phyloP scores from a whole-genome alignment of 2,329 filamentous ascomycete species.

The Penicillium sp. region DNA sequence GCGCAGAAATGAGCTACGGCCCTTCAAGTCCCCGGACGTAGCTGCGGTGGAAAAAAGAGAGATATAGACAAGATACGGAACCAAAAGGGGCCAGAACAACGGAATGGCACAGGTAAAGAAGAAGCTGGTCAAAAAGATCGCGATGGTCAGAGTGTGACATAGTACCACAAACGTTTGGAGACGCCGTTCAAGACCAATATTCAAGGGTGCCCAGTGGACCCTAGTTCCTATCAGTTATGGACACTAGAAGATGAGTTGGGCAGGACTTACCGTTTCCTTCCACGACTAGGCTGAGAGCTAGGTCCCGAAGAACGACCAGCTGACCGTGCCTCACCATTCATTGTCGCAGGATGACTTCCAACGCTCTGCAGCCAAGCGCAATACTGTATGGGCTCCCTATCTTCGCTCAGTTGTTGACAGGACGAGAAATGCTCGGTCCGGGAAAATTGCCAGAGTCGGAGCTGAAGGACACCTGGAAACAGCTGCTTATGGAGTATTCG shows the following conservation, averaged over 20 bases:
- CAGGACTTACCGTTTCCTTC: slow-evolving; percentile 1
- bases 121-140: slow-evolving; percentile 70
- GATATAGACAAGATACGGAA: slow-evolving; percentile 79
- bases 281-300: slow-evolving; percentile 2
- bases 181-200: slow-evolving; percentile 66
- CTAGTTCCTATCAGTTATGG: slow-evolving; percentile 35
- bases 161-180: slow-evolving; percentile 75
- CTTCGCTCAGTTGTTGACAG: not conserved
- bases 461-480: not conserved
- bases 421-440: not conserved
- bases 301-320: not conserved
- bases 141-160: slow-evolving; percentile 67
- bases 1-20: slow-evolving; percentile 71
- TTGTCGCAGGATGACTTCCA: not conserved
- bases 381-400: not conserved
- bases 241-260: not conserved
- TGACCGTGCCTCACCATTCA: slow-evolving; percentile 1
- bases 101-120: slow-evolving; percentile 90
- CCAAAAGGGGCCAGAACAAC: slow-evolving; percentile 75
- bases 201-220: slow-evolving; percentile 80
- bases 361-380: not conserved
- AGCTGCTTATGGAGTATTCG: not conserved
- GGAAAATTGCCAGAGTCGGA: not conserved
- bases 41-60: slow-evolving; percentile 70
- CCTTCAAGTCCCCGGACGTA: slow-evolving; percentile 68